phyloP scores from a whole-genome alignment of 257 asterid species.

The Lantana camara region DNA sequence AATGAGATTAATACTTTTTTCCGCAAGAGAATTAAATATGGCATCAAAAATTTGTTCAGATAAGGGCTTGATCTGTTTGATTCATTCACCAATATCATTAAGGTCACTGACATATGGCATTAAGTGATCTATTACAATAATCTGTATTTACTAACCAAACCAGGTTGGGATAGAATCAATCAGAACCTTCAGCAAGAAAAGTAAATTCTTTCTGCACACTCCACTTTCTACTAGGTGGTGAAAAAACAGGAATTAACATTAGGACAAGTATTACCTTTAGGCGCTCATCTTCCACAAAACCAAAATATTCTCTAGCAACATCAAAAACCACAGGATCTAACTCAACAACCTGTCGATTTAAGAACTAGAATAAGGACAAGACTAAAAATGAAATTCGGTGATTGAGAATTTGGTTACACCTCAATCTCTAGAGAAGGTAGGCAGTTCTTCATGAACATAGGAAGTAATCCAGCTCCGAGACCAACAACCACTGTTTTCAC shows the following conservation, averaged over 20 bases:
- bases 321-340: conserved; percentile 75
- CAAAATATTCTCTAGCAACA: conserved; percentile 76
- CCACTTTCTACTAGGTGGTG: not conserved
- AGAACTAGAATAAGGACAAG: conserved; percentile 30
- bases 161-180: not conserved
- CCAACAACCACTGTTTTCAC: conserved; percentile 74
- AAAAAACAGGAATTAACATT: not conserved
- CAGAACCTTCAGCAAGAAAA: not conserved
- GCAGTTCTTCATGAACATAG: conserved; percentile 80
- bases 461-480: conserved; percentile 97
- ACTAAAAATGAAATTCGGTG: not conserved
- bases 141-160: not conserved
- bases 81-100: not conserved
- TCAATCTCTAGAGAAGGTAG: conserved; percentile 58
- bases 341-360: conserved; percentile 71
- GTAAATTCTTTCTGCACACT: conserved; percentile 8
- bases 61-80: not conserved
- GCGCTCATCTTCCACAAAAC: conserved; percentile 58
- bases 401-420: conserved; percentile 43
- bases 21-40: not conserved
- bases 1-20: not conserved
- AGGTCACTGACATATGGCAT: conserved; percentile 2
- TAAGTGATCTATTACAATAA: not conserved
- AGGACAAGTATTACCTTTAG: conserved; percentile 54
- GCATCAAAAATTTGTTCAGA: conserved; percentile 6